These are phyloP conservation scores for Mycena crocata DNA, from an alignment of 768 basidiomycete species.

Conservation along the genomic window DNA sequence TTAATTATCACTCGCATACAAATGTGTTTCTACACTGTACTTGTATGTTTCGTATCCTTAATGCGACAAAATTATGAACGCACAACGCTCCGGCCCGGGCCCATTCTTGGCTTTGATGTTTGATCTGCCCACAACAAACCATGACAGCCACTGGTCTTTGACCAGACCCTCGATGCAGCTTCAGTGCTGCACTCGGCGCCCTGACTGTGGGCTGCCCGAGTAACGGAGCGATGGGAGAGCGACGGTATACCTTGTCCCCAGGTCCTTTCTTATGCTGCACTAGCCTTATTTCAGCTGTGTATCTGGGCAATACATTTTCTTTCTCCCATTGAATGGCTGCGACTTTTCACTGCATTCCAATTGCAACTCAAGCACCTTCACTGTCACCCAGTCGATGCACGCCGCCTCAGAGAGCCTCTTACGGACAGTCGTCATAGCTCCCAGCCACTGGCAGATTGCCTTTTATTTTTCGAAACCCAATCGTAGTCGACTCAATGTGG, in stretches of 20 bases:
- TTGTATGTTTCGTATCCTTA: background rate
- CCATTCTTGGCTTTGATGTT: no score
- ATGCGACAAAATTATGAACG: no score
- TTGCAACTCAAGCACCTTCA: no score
- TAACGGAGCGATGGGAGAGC: slow-evolving; percentile 75
- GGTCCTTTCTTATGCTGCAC: slow-evolving; percentile 23
- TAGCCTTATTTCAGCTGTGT: slow-evolving; percentile 33
- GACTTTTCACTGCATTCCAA: no score
- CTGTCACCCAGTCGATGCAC: no score
- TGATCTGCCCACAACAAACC: no score
- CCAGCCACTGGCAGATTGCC: no score
- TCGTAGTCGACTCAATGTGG: no score
- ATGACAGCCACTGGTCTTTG: background rate
- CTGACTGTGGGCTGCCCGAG: slow-evolving; percentile 52
- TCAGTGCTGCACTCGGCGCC: slow-evolving; percentile 59
- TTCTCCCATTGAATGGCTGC: background rate
- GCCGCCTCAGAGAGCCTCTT: no score
- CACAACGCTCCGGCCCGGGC: no score
- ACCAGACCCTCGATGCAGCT: slow-evolving; percentile 38
- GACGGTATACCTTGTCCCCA: slow-evolving; percentile 2
- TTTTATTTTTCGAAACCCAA: no score
- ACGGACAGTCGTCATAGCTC: no score
- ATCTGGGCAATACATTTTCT: slow-evolving; percentile 33
- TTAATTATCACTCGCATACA: background rate
- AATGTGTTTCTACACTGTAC: slow-evolving; percentile 8